Evolutionary conservation across 345 rosid species (phyloP).

Genomic region (Mangifera indica): DNA sequence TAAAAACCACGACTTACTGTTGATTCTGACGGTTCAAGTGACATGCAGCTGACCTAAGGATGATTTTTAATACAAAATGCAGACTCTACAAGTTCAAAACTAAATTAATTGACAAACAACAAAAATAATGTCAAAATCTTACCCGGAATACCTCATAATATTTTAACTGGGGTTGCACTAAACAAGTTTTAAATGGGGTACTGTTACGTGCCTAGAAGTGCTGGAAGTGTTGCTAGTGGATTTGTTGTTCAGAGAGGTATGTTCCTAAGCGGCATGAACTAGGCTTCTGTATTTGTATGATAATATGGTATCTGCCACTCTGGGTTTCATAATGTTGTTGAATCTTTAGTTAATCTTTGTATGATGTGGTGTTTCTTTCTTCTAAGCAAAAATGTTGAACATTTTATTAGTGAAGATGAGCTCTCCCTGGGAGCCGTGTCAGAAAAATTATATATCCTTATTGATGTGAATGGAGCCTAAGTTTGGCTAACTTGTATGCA

Average conservation of each 20-base stretch:
- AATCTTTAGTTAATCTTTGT: conserved; percentile 19
- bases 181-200: neutral
- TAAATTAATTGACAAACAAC: neutral
- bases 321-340: conserved; percentile 27
- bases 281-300: conserved; percentile 27
- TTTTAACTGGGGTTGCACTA: neutral
- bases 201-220: too few relatives aligned
- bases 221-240: too few relatives aligned
- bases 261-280: conserved; percentile 9
- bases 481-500: too few relatives aligned
- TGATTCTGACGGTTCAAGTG: neutral
- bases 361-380: conserved; percentile 14
- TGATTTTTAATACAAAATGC: neutral
- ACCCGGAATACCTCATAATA: neutral
- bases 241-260: conserved; percentile 20
- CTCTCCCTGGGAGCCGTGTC: neutral
- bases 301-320: conserved; percentile 23
- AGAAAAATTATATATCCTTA: too few relatives aligned
- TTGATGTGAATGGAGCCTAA: neutral
- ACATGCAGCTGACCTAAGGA: neutral
- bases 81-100: neutral
- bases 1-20: neutral
- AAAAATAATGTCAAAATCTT: neutral
- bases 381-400: neutral
- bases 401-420: neutral